These are phyloP conservation scores for Piloderma croceum DNA, from an alignment of 768 basidiomycete genomes.

Conservation along the genomic window DNA sequence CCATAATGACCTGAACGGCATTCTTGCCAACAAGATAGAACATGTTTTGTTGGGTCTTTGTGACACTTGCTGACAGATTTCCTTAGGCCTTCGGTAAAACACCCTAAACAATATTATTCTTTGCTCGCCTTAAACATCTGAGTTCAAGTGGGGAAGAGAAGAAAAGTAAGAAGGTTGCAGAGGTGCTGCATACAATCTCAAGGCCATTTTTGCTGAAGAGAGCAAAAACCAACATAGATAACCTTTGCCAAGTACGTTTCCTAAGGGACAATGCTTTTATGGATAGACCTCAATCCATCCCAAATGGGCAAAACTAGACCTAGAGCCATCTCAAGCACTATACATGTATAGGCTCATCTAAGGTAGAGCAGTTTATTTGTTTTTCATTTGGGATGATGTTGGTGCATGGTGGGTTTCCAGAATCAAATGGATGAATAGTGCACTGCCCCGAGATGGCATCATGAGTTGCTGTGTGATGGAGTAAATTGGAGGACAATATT, in stretches of 20 bases:
- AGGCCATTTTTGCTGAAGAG: constrained; percentile 90
- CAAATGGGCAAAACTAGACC: too few species aligned
- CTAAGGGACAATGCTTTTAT: too few species aligned
- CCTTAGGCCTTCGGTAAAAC: constrained; percentile 93
- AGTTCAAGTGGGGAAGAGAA: constrained; percentile 51
- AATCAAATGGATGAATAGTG: too few species aligned
- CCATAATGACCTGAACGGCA: constrained; percentile 95
- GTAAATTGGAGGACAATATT: too few species aligned
- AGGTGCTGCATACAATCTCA: constrained; percentile 94
- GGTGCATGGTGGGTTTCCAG: too few species aligned
- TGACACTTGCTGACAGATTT: constrained; percentile 1
- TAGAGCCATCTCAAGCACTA: too few species aligned
- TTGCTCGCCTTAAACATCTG: constrained; percentile 88
- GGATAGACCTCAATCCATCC: too few species aligned
- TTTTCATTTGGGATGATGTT: too few species aligned
- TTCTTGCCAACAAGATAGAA: constrained; percentile 96
- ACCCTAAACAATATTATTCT: constrained; percentile 94
- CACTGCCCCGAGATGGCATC: too few species aligned
- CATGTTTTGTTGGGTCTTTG: constrained; percentile 10
- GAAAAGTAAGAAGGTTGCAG: constrained; percentile 88
- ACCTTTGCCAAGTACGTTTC: constrained; percentile 77
- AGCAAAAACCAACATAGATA: constrained; percentile 96
- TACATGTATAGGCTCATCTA: too few species aligned
- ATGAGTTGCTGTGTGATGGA: too few species aligned
- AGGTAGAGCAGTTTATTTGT: too few species aligned